phyloP scores from a whole-genome alignment of 2,329 filamentous ascomycete genomes.

The Saccharata proteae region DNA sequence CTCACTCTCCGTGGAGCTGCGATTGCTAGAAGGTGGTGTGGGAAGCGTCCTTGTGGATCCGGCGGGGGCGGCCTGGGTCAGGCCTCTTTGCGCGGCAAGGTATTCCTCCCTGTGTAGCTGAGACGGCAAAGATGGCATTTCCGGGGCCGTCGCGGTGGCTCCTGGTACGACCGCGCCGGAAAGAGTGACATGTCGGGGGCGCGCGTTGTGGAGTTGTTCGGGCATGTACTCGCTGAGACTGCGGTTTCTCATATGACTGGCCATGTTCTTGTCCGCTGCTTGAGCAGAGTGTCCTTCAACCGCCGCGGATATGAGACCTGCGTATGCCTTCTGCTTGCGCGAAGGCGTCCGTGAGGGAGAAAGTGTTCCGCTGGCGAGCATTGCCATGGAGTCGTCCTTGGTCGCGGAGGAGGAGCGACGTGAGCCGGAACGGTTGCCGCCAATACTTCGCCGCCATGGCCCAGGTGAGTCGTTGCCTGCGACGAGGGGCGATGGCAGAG shows the following conservation, averaged over 20 bases:
- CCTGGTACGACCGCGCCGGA: conserved; percentile 22
- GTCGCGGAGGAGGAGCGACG: conserved; percentile 16
- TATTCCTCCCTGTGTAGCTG: conserved; percentile 64
- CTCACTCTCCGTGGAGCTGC: conserved; percentile 44
- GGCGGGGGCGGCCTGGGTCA: conserved; percentile 27
- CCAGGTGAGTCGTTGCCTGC: conserved; percentile 28
- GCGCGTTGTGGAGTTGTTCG: conserved; percentile 54
- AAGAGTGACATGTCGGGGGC: conserved; percentile 58
- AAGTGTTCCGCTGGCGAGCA: conserved; percentile 19
- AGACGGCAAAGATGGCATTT: conserved; percentile 26
- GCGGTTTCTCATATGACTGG: conserved; percentile 55
- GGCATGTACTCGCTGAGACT: conserved; percentile 84
- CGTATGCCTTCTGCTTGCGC: conserved; percentile 37
- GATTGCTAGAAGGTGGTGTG: conserved; percentile 67
- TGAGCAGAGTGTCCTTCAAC: conserved; percentile 26
- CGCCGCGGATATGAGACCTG: conserved; percentile 28
- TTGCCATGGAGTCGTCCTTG: conserved; percentile 20
- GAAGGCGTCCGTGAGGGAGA: conserved; percentile 22
- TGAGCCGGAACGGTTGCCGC: conserved; percentile 20
- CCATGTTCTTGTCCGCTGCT: conserved; percentile 20
- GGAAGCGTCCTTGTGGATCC: conserved; percentile 34
- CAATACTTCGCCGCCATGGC: conserved; percentile 28
- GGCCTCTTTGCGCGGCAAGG: conserved; percentile 64
- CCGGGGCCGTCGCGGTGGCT: neutral
- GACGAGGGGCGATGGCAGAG: conserved; percentile 37